These are phyloP conservation scores for Aspergillus aculeatinus DNA, from an alignment of 2,329 filamentous ascomycete genomes.

Conservation along the genomic window DNA sequence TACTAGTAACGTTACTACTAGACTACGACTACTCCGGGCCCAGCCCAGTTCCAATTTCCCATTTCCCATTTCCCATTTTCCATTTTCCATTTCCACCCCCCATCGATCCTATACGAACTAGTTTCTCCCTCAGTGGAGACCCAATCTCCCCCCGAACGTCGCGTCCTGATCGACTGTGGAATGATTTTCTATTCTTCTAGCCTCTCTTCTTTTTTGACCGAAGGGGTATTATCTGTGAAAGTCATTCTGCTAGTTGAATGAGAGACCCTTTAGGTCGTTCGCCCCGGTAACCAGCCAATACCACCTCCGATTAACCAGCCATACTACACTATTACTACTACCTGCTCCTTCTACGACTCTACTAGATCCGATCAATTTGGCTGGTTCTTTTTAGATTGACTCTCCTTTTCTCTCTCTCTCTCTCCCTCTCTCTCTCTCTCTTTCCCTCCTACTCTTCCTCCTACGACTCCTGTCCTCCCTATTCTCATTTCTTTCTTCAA, in stretches of 20 bases:
- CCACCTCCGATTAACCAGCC: neutral
- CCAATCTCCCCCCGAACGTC: constrained; percentile 13
- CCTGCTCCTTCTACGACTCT: neutral
- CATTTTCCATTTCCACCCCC: too few species aligned
- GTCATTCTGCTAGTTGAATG: constrained; percentile 4
- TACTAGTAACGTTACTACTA: neutral
- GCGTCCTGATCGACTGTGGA: constrained; percentile 16
- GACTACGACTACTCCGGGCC: neutral
- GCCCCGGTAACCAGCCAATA: constrained; percentile 34
- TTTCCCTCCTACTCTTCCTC: neutral
- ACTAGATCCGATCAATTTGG: constrained; percentile 4
- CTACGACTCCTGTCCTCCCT: constrained; percentile 3
- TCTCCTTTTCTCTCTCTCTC: constrained; percentile 10
- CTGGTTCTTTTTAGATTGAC: constrained; percentile 7
- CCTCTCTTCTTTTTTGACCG: neutral
- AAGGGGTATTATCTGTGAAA: neutral
- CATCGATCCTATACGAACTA: constrained; percentile 4
- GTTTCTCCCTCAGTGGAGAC: constrained; percentile 9
- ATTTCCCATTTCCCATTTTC: too few species aligned
- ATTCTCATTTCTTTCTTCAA: constrained; percentile 8
- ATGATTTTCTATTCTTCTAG: constrained; percentile 8
- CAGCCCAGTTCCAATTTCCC: neutral
- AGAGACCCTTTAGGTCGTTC: constrained; percentile 19
- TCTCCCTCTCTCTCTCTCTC: constrained; percentile 7
- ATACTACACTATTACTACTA: constrained; percentile 7